Percentiles rank a stretch among this genome's conserved stretches.
phyloP scores from a whole-genome alignment of 2,329 filamentous ascomycete species.

The Penicillium sp. region DNA sequence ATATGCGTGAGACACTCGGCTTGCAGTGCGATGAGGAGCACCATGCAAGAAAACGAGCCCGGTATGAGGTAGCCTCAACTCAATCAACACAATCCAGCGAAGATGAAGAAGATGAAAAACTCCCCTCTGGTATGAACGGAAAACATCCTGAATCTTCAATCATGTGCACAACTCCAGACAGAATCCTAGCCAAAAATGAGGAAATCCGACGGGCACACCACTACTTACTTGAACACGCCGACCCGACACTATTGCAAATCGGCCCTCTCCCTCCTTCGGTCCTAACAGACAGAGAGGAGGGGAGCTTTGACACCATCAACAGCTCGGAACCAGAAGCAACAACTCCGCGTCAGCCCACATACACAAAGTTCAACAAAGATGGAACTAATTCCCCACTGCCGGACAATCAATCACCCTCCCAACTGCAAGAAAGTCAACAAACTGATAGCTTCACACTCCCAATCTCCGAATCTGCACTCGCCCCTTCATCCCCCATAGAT shows the following conservation, averaged over 20 bases:
- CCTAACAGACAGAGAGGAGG: slow-evolving; percentile 14
- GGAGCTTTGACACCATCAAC: not conserved
- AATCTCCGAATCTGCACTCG: slow-evolving; percentile 17
- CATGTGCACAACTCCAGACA: not conserved
- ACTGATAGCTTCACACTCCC: slow-evolving; percentile 23
- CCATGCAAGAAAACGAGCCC: slow-evolving; percentile 18
- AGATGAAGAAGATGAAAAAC: slow-evolving; percentile 12
- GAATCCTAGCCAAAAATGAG: slow-evolving; percentile 18
- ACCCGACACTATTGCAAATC: slow-evolving; percentile 21
- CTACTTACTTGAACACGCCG: slow-evolving; percentile 24
- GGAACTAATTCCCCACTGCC: not conserved
- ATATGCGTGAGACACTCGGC: slow-evolving; percentile 52
- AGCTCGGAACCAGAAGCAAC: not conserved
- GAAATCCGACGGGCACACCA: slow-evolving; percentile 28
- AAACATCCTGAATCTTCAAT: not conserved
- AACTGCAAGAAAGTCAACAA: slow-evolving; percentile 15
- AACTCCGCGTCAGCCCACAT: not conserved
- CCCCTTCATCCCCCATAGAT: slow-evolving; percentile 5
- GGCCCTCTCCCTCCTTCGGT: slow-evolving; percentile 31
- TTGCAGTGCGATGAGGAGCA: slow-evolving; percentile 19
- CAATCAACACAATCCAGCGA: slow-evolving; percentile 22
- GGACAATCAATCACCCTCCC: slow-evolving; percentile 5
- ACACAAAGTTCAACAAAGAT: not conserved
- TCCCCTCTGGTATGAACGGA: not conserved
- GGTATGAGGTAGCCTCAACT: slow-evolving; percentile 17